Conservation (phyloP, 768 basidiomycete genomes). For the Hygrocybe punicea region DNA sequence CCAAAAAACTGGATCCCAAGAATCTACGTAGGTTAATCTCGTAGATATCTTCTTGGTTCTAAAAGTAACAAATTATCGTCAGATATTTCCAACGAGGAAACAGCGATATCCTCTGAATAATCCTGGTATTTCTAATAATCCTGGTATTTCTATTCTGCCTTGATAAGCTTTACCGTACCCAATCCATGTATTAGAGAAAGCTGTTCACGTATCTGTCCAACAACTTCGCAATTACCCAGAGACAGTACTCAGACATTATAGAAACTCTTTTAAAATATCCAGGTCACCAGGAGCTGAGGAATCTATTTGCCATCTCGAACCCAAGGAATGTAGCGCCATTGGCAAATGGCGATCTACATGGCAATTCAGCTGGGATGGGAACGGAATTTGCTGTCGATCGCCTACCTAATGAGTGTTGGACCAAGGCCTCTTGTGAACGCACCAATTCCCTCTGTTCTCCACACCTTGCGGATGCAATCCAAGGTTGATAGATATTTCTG, state of each 20-base stretch:
- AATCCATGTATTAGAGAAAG: not conserved
- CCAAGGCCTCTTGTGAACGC: constrained; percentile 91
- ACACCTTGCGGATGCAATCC: constrained; percentile 80
- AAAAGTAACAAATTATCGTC: no score
- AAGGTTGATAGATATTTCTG: constrained; percentile 80
- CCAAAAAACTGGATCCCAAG: not conserved
- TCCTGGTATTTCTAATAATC: no score
- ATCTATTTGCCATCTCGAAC: constrained; percentile 86
- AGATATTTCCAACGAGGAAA: no score
- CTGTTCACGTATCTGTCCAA: no score
- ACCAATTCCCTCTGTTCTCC: constrained; percentile 74
- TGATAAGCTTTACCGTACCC: not conserved
- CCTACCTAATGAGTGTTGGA: constrained; percentile 87
- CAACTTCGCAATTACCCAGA: not conserved
- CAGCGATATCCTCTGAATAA: no score
- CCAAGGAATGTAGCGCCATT: constrained; percentile 97
- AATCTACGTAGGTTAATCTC: no score
- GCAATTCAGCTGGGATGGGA: constrained; percentile 5
- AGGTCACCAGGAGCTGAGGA: constrained; percentile 45
- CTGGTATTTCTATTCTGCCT: no score
- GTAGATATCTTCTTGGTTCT: no score
- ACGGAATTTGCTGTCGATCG: constrained; percentile 17
- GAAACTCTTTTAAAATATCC: not conserved
- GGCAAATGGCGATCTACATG: constrained; percentile 83
- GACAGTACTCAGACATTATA: not conserved